Base-by-base conservation (phyloP, 192 early-diverging fungal genomes). In the Kickxella alabastrina region DNA sequence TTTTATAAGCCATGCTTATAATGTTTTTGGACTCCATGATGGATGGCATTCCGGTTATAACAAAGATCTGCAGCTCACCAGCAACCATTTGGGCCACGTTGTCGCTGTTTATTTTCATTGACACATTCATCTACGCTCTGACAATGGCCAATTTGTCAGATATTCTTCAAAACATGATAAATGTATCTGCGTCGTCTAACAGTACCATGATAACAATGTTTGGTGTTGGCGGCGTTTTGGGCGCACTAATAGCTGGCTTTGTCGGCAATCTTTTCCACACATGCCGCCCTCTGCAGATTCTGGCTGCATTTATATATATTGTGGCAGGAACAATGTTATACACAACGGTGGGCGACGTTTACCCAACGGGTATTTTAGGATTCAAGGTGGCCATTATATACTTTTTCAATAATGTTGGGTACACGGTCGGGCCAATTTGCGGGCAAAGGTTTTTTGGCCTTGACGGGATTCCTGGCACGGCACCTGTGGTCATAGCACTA, bases 261-360 rank as follows among this genome's bases (percentile, higher is more conserved):
- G 42, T 55, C 12, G 61, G 65, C 40, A 58, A 68, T 35, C 48
- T 38, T 9, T 21, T 52, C 12, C 36, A 37, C 13, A 19, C 39
- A 4, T 54, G 65, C 24, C 43, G 53, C 17, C 25, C n/a, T 2
- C 21, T 68, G 15, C 65, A 68, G 40, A 38, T 61, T 6, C 14
- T 53, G 17, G 65, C 44, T 4, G 40, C 53, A 9, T n/a, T 68
- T 2, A 15, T 59, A 14, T 68, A 68, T 31, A 52, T 43, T 6
- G 38, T 68, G 10, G 65, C 65, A 0, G 60, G 65, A 28, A 57
- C 49, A 2, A 59, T 68, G 38, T 27, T 60, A n/a, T 68, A 48
- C 26, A 49, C 65, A 6, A 42, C 58, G 5, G 53, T 68, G 18
- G 65, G 65, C 13, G 65, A 68, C 26, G 65, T 68, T 14, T 68